A percentile compares a stretch with the other conserved stretches of the same genome.
Conservation (phyloP, 1,139 yeast genomes). For the Hyphopichia fennica region DNA sequence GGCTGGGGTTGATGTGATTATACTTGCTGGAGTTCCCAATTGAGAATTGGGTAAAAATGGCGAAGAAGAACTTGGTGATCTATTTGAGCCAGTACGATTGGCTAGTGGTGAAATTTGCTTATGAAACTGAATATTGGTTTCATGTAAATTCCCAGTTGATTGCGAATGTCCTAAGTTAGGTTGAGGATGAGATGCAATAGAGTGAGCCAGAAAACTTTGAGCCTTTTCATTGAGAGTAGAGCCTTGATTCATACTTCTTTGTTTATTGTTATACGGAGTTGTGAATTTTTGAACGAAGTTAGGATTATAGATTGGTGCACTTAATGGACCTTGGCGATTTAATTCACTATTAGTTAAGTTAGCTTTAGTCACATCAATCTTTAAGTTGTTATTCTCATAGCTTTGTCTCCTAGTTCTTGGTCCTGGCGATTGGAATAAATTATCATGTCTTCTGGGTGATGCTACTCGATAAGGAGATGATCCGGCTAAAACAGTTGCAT, state of each 20-base stretch:
- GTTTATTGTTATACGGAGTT: background rate
- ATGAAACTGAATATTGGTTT: background rate
- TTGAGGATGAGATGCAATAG: background rate
- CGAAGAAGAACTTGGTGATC: conserved; percentile 13
- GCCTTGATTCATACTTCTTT: background rate
- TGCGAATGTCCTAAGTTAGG: conserved; percentile 10
- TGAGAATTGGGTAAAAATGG: conserved; percentile 12
- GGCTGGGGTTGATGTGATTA: conserved; percentile 17
- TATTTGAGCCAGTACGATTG: background rate
- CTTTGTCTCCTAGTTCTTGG: background rate
- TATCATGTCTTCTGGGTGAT: conserved; percentile 4
- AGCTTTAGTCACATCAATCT: conserved; percentile 18
- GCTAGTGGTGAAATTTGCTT: conserved; percentile 1
- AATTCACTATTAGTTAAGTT: conserved; percentile 10
- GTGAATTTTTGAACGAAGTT: conserved; percentile 6
- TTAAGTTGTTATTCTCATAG: conserved; percentile 8
- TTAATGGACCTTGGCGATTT: conserved; percentile 28
- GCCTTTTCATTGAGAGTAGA: background rate
- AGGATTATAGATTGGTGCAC: conserved; percentile 39
- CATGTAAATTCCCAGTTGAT: conserved; percentile 11
- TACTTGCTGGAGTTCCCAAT: conserved; percentile 6
- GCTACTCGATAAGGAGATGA: conserved; percentile 33
- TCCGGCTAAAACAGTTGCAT: conserved; percentile 42
- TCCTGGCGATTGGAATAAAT: background rate
- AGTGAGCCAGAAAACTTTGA: background rate